Conservation (phyloP, 2,329 filamentous ascomycete genomes). For the Aspergillus carbonarius region DNA sequence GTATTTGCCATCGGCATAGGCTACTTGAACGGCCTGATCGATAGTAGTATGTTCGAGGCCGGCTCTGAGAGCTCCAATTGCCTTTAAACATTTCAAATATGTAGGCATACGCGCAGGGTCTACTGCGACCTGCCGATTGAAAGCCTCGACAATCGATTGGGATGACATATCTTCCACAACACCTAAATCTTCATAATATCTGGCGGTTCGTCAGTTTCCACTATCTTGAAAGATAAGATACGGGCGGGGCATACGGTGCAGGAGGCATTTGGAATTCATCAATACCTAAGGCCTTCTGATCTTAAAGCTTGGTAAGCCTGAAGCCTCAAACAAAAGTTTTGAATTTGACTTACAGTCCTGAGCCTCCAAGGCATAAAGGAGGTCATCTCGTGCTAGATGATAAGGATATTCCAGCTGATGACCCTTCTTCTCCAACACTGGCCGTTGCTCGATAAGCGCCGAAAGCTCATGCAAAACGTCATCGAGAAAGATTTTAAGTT, state of each 20-base stretch:
- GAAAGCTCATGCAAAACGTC: constrained; percentile 60
- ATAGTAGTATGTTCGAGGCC: constrained; percentile 54
- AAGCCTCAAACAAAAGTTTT: too few relatives aligned
- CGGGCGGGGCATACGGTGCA: constrained; percentile 26
- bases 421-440: constrained; percentile 39
- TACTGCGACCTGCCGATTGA: constrained; percentile 57
- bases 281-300: constrained; percentile 28
- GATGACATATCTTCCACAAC: constrained; percentile 63
- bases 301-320: constrained; percentile 24
- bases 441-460: constrained; percentile 50
- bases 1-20: constrained; percentile 59
- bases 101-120: constrained; percentile 57
- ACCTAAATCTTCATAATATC: constrained; percentile 63
- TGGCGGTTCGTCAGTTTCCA: constrained; percentile 21
- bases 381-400: constrained; percentile 37
- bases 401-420: constrained; percentile 33
- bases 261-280: constrained; percentile 33
- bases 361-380: constrained; percentile 40
- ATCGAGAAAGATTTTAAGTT: constrained; percentile 53
- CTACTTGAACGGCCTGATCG: constrained; percentile 56
- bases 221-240: not conserved
- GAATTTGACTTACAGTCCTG: constrained; percentile 31
- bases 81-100: constrained; percentile 66
- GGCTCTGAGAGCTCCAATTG: constrained; percentile 55
- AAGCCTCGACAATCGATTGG: constrained; percentile 61